Conservation (phyloP, 2,329 filamentous ascomycete species). For the Penicillium frequentans region DNA sequence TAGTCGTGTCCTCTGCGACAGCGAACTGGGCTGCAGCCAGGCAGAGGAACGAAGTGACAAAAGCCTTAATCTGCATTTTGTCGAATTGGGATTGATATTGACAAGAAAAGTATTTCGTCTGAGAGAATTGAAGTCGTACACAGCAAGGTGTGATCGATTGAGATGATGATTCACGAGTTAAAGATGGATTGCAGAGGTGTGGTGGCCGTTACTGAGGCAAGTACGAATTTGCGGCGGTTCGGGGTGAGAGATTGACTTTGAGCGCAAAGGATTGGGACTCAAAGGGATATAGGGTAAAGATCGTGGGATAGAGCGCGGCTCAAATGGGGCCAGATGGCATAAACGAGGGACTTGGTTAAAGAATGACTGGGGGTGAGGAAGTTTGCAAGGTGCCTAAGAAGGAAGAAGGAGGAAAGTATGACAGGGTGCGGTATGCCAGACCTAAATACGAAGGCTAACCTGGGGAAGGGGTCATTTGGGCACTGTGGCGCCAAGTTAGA, state of each 20-base stretch:
- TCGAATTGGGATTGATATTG: not conserved
- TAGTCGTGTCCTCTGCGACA: slow-evolving; percentile 27
- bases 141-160: not conserved
- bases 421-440: slow-evolving; percentile 19
- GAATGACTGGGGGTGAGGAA: slow-evolving; percentile 21
- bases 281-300: slow-evolving; percentile 22
- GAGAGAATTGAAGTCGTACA: not conserved
- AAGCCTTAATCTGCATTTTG: slow-evolving; percentile 39
- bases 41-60: slow-evolving; percentile 35
- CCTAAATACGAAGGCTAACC: slow-evolving; percentile 18
- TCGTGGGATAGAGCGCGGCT: slow-evolving; percentile 30
- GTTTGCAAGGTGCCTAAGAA: slow-evolving; percentile 15
- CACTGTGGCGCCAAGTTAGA: slow-evolving; percentile 2
- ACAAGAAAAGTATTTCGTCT: not conserved
- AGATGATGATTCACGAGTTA: not conserved
- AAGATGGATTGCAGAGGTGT: not conserved
- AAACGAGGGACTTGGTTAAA: slow-evolving; percentile 13
- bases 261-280: slow-evolving; percentile 29
- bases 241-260: slow-evolving; percentile 5
- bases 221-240: slow-evolving; percentile 1
- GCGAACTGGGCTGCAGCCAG: slow-evolving; percentile 33
- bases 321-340: slow-evolving; percentile 6
- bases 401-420: slow-evolving; percentile 15
- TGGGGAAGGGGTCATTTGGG: slow-evolving; percentile 12
- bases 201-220: not conserved